phyloP scores from a whole-genome alignment of 2,329 filamentous ascomycete species.

The Aspergillus pseudoviridinutans region DNA sequence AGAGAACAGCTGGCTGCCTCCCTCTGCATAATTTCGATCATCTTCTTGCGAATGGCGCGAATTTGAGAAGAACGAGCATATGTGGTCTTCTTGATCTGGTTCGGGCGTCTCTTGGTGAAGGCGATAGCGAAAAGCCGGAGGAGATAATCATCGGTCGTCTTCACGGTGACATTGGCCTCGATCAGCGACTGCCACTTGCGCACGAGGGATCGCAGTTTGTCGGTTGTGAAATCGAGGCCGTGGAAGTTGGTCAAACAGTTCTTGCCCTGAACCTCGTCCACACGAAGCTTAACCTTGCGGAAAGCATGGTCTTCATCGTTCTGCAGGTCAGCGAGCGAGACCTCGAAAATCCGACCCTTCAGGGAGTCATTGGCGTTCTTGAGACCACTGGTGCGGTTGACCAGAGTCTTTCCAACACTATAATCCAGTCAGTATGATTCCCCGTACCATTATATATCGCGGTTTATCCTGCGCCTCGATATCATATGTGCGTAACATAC shows the following conservation, averaged over 20 bases:
- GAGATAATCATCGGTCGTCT: constrained; percentile 99
- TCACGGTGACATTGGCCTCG: constrained; percentile 99
- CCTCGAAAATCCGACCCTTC: constrained; percentile 98
- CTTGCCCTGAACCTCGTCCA: constrained; percentile 99
- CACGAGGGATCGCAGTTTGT: constrained; percentile 98
- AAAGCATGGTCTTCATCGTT: constrained; percentile 99
- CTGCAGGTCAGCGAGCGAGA: constrained; percentile 97
- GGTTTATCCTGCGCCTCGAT: constrained; percentile 4
- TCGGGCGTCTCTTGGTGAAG: constrained; percentile 98
- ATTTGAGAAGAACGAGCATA: constrained; percentile 97
- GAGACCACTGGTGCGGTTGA: constrained; percentile 98
- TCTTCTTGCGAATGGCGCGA: constrained; percentile 97
- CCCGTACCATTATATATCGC: constrained; percentile 5
- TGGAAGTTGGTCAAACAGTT: constrained; percentile 99
- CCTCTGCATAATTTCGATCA: constrained; percentile 97
- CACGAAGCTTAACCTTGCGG: constrained; percentile 98
- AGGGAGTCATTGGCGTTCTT: constrained; percentile 99
- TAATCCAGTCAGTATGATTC: constrained; percentile 16
- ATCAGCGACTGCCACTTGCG: constrained; percentile 99
- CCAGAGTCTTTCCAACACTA: constrained; percentile 99
- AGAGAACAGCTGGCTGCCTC: constrained; percentile 94
- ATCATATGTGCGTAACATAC: constrained; percentile 56
- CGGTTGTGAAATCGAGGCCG: constrained; percentile 99
- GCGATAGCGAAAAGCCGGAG: constrained; percentile 98
- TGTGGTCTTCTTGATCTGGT: constrained; percentile 99